phyloP scores from a whole-genome alignment of 176 grass and related monocot genomes.

The Phyllostachys edulis region DNA sequence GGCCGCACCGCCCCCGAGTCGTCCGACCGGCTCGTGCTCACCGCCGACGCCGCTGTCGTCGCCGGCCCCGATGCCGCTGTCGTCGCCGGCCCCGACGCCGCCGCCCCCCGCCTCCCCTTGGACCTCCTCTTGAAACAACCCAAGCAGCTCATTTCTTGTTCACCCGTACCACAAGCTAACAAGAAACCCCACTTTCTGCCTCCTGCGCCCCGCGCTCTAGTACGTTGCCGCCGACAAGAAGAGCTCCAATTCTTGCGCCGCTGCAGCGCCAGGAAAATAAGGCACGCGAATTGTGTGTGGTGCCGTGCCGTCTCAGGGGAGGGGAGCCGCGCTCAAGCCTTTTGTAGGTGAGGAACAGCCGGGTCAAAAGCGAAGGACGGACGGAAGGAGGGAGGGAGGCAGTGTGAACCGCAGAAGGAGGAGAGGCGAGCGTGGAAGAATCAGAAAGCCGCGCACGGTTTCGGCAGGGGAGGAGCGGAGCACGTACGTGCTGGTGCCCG shows the following conservation, averaged over 20 bases:
- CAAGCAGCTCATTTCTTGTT: conserved; percentile 58
- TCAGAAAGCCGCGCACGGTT: not conserved
- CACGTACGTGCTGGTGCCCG: not conserved
- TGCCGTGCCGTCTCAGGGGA: not conserved
- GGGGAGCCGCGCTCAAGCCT: not conserved
- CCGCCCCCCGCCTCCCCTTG: not conserved
- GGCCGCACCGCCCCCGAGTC: conserved; percentile 54
- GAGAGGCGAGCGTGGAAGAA: not conserved
- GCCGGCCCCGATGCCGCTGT: not conserved
- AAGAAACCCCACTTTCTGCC: not conserved
- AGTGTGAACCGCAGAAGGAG: conserved; percentile 17
- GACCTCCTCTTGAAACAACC: conserved; percentile 42
- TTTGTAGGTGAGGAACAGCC: not conserved
- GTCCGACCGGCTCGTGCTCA: conserved; percentile 74
- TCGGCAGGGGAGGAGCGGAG: not conserved
- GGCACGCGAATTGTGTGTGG: not conserved
- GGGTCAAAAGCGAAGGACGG: not conserved
- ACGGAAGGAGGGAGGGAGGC: not conserved
- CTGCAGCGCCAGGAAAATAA: not conserved
- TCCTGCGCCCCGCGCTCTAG: not conserved
- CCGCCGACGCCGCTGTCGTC: conserved; percentile 17
- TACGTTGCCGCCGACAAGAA: not conserved
- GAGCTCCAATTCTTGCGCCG: not conserved
- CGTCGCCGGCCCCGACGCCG: not conserved
- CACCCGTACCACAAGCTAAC: not conserved